Conservation (phyloP, 73 alveolate species). For the Diophrys sp. region DNA sequence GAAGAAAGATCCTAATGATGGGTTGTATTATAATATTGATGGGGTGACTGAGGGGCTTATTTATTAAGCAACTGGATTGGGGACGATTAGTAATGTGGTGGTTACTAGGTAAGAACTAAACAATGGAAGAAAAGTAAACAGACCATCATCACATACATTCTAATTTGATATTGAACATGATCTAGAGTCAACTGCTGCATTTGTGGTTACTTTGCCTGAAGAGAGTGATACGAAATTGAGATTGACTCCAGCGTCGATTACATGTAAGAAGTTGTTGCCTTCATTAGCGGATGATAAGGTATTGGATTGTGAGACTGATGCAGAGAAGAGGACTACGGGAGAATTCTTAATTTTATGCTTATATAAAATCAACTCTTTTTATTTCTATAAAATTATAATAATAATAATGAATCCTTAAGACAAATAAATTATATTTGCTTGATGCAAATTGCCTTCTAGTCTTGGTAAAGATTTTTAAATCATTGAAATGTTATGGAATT, state of each 20-base stretch:
- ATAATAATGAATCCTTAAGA: too few relatives aligned
- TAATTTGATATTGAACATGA: constrained; percentile 7
- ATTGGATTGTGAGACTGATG: constrained; percentile 20
- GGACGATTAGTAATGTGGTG: constrained; percentile 1
- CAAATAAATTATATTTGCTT: too few relatives aligned
- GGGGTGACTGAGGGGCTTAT: constrained; percentile 24
- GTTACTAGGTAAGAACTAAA: constrained; percentile 10
- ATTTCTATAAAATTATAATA: too few relatives aligned
- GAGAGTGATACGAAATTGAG: constrained; percentile 19
- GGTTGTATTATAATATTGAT: constrained; percentile 17
- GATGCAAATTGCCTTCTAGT: too few relatives aligned
- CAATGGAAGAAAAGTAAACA: constrained; percentile 17
- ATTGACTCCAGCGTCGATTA: not conserved
- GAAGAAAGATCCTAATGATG: not conserved
- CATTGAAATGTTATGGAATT: too few relatives aligned
- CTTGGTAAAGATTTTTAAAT: too few relatives aligned
- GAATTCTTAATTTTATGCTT: too few relatives aligned
- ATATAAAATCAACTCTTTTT: too few relatives aligned
- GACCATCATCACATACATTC: constrained; percentile 11
- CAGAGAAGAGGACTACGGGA: constrained; percentile 16
- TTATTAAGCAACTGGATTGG: constrained; percentile 14
- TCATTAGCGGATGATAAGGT: not conserved
- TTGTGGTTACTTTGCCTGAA: constrained; percentile 11
- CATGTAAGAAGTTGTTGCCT: not conserved
- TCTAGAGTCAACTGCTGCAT: constrained; percentile 6